A percentile compares a stretch with the other conserved stretches of the same genome.
These are phyloP conservation scores for Lachnum nothofagi DNA, from an alignment of 2,329 filamentous ascomycete genomes.

Conservation along the genomic window DNA sequence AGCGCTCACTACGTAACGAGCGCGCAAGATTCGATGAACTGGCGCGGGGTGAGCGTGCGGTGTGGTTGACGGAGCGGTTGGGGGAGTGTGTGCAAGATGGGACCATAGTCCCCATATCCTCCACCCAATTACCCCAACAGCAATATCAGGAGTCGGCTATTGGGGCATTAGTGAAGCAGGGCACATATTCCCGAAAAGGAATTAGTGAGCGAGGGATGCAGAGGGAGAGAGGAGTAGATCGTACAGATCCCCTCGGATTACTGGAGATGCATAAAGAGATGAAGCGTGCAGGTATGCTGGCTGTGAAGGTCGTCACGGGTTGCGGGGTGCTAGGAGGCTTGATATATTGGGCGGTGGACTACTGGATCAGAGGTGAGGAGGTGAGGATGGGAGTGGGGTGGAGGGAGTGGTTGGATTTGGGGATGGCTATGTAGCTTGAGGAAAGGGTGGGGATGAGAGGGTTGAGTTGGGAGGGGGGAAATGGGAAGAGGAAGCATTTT, in stretches of 20 bases:
- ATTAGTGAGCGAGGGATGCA: constrained; percentile 8
- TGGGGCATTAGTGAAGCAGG: no score
- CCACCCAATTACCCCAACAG: no score
- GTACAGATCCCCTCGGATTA: constrained; percentile 73
- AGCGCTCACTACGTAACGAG: constrained; percentile 69
- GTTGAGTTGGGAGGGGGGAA: no score
- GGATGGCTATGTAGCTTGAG: background rate
- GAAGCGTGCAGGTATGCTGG: constrained; percentile 58
- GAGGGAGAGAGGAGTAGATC: constrained; percentile 18
- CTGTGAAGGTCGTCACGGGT: constrained; percentile 69
- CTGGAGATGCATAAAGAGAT: constrained; percentile 64
- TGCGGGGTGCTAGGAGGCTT: constrained; percentile 70
- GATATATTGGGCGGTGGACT: constrained; percentile 53
- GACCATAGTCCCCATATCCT: constrained; percentile 49
- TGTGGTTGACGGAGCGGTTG: constrained; percentile 64
- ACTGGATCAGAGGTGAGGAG: constrained; percentile 15
- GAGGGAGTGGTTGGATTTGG: constrained; percentile 24
- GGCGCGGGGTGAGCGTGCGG: constrained; percentile 56
- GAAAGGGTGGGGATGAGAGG: no score
- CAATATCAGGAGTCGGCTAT: no score
- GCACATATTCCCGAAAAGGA: constrained; percentile 15
- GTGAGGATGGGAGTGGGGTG: constrained; percentile 16
- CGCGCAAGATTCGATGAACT: constrained; percentile 62
- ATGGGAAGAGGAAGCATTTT: no score
- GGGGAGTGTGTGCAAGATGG: constrained; percentile 65